Conservation (phyloP, 1,284 basidiomycete species). For the Ustilago lituana region DNA sequence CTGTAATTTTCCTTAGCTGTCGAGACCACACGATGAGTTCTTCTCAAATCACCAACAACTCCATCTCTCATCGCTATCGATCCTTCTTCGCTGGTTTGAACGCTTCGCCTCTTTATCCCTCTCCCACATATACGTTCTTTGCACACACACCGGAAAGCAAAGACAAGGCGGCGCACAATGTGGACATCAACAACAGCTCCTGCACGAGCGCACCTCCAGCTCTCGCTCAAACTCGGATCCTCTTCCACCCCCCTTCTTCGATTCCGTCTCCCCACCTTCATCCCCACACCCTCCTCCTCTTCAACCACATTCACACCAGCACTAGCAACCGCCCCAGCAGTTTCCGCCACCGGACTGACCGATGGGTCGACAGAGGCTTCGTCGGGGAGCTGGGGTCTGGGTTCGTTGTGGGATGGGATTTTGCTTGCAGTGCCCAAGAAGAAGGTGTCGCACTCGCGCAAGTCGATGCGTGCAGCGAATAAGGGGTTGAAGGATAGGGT, state of each 20-base stretch:
- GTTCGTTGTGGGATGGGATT: conserved; percentile 84
- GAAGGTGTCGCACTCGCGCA: conserved; percentile 90
- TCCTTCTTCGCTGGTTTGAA: no score
- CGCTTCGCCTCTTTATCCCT: no score
- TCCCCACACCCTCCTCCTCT: background rate
- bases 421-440: conserved; percentile 93
- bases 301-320: conserved; percentile 13
- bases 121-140: no score
- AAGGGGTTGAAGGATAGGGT: conserved; percentile 94
- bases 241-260: conserved; percentile 1
- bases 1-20: no score
- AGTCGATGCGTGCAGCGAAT: conserved; percentile 92
- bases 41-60: no score
- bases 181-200: conserved; percentile 1
- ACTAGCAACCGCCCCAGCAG: conserved; percentile 1
- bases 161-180: conserved; percentile 1
- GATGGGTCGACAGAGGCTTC: no score
- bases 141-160: no score
- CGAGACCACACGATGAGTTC: no score
- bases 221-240: conserved; percentile 1
- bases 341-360: no score
- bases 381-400: background rate
- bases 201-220: background rate
- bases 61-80: no score
- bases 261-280: conserved; percentile 8